phyloP scores from a whole-genome alignment of 1,284 basidiomycete species.

The Hymenochaete sp. region DNA sequence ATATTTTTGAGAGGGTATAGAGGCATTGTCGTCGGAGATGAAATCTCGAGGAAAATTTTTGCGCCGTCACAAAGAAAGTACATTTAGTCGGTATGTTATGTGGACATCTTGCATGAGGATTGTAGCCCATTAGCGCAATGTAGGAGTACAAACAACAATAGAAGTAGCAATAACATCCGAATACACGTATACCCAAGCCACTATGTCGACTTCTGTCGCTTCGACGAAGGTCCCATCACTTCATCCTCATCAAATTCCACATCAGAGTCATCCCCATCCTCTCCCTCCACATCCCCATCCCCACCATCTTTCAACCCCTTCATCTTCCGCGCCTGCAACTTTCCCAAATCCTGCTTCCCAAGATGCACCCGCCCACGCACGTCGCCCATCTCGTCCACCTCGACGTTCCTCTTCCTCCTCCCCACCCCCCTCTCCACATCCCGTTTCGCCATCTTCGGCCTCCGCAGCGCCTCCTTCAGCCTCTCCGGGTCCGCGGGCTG shows the following conservation, averaged over 20 bases:
- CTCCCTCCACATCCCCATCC: slow-evolving; percentile 19
- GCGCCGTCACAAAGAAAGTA: no score
- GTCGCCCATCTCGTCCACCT: slow-evolving; percentile 98
- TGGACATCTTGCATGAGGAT: slow-evolving; percentile 1
- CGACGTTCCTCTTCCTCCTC: slow-evolving; percentile 90
- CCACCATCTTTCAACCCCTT: slow-evolving; percentile 66
- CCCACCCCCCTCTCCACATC: slow-evolving; percentile 83
- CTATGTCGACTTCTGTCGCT: slow-evolving; percentile 4
- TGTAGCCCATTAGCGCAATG: not conserved
- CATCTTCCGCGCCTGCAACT: slow-evolving; percentile 88
- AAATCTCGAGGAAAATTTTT: no score
- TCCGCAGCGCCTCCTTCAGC: slow-evolving; percentile 72
- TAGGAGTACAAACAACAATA: not conserved
- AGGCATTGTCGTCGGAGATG: not conserved
- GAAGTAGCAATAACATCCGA: slow-evolving; percentile 1
- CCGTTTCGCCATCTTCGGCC: slow-evolving; percentile 77
- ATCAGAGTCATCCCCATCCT: slow-evolving; percentile 12
- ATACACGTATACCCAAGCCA: slow-evolving; percentile 7
- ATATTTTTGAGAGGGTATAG: slow-evolving; percentile 70
- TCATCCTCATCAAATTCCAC: not conserved
- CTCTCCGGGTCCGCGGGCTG: slow-evolving; percentile 71
- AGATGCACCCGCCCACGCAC: slow-evolving; percentile 86
- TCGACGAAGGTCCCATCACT: not conserved
- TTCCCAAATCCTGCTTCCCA: slow-evolving; percentile 80
- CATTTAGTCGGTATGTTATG: no score